These are phyloP conservation scores for Fusarium falciforme DNA, from an alignment of 2,329 filamentous ascomycete species.

Conservation along the genomic window DNA sequence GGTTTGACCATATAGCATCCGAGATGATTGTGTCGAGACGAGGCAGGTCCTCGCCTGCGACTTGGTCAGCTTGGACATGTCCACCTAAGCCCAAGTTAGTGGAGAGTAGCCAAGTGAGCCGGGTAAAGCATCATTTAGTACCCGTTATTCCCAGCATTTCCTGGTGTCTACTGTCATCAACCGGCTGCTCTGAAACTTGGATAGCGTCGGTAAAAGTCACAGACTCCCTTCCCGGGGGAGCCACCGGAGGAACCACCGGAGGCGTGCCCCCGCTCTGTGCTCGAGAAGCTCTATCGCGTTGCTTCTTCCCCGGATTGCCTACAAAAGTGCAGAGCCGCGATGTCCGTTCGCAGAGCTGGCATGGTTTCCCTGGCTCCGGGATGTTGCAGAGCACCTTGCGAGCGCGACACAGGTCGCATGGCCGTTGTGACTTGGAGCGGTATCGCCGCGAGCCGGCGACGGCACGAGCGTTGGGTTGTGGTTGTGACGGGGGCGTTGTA, in stretches of 20 bases:
- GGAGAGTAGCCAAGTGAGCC: background rate
- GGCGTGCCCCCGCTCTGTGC: background rate
- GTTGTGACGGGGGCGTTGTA: background rate
- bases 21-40: slow-evolving; percentile 1
- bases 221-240: background rate
- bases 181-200: background rate
- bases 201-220: background rate
- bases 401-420: slow-evolving; percentile 37
- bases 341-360: slow-evolving; percentile 40
- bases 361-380: slow-evolving; percentile 39
- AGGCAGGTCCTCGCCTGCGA: background rate
- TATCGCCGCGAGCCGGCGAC: slow-evolving; percentile 23
- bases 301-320: slow-evolving; percentile 31
- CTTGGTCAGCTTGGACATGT: background rate
- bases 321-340: slow-evolving; percentile 41
- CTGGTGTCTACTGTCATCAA: background rate
- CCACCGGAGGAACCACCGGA: background rate
- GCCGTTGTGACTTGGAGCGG: slow-evolving; percentile 37
- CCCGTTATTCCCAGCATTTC: background rate
- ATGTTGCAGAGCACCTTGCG: slow-evolving; percentile 45
- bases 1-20: background rate
- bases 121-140: background rate
- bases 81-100: background rate
- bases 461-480: background rate
- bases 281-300: background rate